Percentiles rank a stretch among this genome's conserved stretches.
Evolutionary conservation across 2,329 filamentous ascomycete species (phyloP).

Genomic region (Phyllosticta capitalensis): DNA sequence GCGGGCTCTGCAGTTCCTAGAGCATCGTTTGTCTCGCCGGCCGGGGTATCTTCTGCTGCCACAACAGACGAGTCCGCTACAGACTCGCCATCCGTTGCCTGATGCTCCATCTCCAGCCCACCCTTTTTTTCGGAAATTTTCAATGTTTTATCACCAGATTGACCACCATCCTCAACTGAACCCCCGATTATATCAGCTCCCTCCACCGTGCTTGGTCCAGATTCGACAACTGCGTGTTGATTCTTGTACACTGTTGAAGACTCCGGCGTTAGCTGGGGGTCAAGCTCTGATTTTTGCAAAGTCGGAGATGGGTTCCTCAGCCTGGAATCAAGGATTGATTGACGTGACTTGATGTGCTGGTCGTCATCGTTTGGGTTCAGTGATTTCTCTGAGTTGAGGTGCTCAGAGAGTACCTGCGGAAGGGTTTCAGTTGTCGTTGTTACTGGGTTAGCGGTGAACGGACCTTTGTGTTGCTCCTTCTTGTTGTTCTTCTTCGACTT

Average conservation of each 20-base stretch:
- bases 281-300: not conserved
- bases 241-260: not conserved
- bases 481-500: slow-evolving; percentile 5
- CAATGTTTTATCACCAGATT: not conserved
- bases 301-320: not conserved
- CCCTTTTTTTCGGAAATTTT: not conserved
- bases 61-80: not conserved
- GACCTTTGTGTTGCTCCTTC: not conserved
- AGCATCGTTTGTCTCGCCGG: not conserved
- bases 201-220: not conserved
- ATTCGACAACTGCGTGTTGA: not conserved
- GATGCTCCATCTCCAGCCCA: not conserved
- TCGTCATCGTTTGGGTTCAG: not conserved
- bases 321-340: not conserved
- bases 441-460: not conserved
- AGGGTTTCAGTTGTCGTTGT: not conserved
- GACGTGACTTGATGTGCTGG: not conserved
- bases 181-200: not conserved
- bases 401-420: not conserved
- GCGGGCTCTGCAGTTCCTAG: not conserved
- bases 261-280: not conserved
- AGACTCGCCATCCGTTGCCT: not conserved
- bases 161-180: not conserved
- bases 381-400: not conserved
- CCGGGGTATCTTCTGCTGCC: not conserved